phyloP scores from a whole-genome alignment of 208 protist genomes.

The Phytomonas francai region DNA sequence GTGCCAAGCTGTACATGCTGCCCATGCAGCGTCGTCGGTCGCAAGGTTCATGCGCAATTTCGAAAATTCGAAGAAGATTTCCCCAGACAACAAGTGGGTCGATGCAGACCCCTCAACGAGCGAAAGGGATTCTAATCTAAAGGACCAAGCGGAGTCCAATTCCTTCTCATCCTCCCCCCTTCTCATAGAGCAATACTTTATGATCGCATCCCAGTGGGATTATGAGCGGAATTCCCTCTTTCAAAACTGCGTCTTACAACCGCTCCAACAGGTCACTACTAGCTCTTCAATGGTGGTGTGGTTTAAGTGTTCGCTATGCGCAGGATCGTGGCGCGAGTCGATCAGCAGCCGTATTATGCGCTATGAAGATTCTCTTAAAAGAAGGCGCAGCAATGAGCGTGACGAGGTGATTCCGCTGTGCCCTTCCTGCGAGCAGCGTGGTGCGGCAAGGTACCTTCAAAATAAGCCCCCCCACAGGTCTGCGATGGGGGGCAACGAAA shows the following conservation, averaged over 20 bases:
- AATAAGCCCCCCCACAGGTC: not conserved
- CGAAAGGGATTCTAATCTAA: no score
- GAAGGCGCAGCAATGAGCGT: not conserved
- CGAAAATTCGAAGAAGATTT: no score
- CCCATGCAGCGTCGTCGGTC: not conserved
- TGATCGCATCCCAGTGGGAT: conserved; percentile 68
- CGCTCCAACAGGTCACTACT: conserved; percentile 32
- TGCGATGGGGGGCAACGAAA: not conserved
- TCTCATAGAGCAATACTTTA: conserved; percentile 27
- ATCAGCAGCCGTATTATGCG: conserved; percentile 44
- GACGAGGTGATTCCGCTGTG: conserved; percentile 25
- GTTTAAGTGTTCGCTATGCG: conserved; percentile 59
- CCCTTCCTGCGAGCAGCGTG: conserved; percentile 47
- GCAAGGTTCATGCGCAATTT: not conserved
- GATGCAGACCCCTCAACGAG: not conserved
- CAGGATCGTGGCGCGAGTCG: conserved; percentile 43
- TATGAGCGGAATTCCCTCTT: conserved; percentile 28
- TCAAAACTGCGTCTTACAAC: conserved; percentile 37
- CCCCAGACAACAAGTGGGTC: no score
- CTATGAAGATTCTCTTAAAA: conserved; percentile 3
- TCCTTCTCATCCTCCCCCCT: not conserved
- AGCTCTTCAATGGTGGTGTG: conserved; percentile 33
- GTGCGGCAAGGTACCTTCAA: conserved; percentile 7
- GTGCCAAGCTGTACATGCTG: conserved; percentile 15
- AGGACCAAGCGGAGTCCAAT: no score